Evolutionary conservation across 2,329 filamentous ascomycete species (phyloP).

Genomic region (Biscogniauxia mediterranea): DNA sequence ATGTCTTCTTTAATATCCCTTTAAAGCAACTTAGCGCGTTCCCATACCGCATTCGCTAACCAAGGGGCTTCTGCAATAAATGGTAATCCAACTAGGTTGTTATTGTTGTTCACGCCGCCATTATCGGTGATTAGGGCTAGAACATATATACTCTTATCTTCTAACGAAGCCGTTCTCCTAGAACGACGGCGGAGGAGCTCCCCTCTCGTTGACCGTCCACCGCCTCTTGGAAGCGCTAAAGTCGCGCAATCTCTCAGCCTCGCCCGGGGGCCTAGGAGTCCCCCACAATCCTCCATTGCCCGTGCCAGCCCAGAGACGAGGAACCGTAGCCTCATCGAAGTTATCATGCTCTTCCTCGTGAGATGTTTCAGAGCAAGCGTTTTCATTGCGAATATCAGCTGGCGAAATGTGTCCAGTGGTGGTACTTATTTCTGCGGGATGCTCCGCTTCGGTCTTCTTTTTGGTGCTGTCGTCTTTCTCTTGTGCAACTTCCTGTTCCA

Average conservation of each 20-base stretch:
- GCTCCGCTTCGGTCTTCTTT: slow-evolving; percentile 4
- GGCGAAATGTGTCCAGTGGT: neutral
- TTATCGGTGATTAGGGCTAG: too few relatives aligned
- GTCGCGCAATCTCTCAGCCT: slow-evolving; percentile 29
- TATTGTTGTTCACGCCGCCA: too few relatives aligned
- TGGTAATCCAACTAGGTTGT: too few relatives aligned
- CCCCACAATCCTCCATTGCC: slow-evolving; percentile 31
- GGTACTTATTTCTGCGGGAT: neutral
- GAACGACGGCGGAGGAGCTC: slow-evolving; percentile 3
- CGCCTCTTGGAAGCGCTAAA: slow-evolving; percentile 28
- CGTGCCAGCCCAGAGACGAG: slow-evolving; percentile 25
- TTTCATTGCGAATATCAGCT: neutral
- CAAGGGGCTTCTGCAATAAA: too few relatives aligned
- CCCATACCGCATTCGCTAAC: too few relatives aligned
- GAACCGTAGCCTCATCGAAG: slow-evolving; percentile 23
- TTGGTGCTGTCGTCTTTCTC: slow-evolving; percentile 8
- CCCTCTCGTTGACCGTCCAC: slow-evolving; percentile 32
- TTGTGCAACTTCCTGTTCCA: slow-evolving; percentile 32
- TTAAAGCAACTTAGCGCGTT: too few relatives aligned
- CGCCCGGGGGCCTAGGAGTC: slow-evolving; percentile 26
- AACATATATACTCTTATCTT: too few relatives aligned
- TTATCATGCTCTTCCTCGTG: slow-evolving; percentile 27
- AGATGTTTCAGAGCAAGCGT: slow-evolving; percentile 2
- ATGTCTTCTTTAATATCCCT: too few relatives aligned
- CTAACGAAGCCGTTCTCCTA: neutral